Conservation (phyloP, 2,329 filamentous ascomycete genomes). For the Neopestalotiopsis sp. region DNA sequence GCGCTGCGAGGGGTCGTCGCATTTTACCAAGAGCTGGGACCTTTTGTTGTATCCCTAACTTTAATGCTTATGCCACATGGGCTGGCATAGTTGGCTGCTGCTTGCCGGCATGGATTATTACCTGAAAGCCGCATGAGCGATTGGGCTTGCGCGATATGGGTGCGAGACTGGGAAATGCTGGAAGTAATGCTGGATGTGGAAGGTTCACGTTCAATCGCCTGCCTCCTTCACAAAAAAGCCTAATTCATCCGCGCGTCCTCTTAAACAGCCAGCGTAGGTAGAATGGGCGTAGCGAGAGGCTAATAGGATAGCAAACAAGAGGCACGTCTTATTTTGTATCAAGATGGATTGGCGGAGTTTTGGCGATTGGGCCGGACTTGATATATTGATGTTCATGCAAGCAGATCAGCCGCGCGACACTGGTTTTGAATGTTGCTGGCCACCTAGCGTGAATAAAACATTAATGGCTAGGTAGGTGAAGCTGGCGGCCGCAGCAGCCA, state of each 20-base stretch:
- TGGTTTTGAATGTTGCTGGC: background rate
- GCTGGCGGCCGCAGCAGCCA: background rate
- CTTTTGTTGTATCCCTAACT: background rate
- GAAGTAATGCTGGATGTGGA: background rate
- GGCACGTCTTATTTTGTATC: background rate
- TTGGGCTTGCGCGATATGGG: background rate
- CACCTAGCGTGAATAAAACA: background rate
- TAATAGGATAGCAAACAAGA: background rate
- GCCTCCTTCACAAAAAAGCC: background rate
- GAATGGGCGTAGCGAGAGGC: background rate
- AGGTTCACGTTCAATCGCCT: background rate
- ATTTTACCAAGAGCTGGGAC: background rate
- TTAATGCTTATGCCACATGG: conserved; percentile 5
- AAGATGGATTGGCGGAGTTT: background rate
- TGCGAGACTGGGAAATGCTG: background rate
- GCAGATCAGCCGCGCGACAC: background rate
- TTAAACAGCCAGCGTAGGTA: background rate
- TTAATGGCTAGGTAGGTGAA: background rate
- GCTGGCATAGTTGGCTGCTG: background rate
- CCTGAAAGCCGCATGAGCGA: background rate
- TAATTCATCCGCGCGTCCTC: background rate
- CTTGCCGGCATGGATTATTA: background rate
- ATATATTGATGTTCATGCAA: conserved; percentile 14
- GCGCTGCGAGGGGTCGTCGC: background rate
- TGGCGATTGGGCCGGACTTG: background rate